Evolutionary conservation across 495 filamentous ascomycete genomes (phyloP), one percentile per base, ranked within the genome.

Genomic region (Podospora appendiculata): DNA sequence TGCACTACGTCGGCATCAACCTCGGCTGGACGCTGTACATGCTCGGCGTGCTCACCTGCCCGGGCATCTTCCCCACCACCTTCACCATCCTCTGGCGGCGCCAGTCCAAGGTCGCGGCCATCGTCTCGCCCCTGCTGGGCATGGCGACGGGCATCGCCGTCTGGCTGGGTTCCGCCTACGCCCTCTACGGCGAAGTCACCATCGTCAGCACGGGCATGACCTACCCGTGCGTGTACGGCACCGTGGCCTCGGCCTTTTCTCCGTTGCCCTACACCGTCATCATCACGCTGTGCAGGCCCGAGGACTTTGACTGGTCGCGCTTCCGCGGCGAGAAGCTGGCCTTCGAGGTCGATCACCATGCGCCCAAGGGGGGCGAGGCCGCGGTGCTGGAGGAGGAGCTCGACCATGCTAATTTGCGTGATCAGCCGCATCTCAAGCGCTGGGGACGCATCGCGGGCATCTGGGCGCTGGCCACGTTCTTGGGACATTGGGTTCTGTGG

Each of bases 181-280:
- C 73, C 47, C 52, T 83, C 58, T 79, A 69, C 53, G 85, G 85
- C 14, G 68, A 65, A 19, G 70, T 89, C 34, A 81, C 70, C 41
- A 82, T 89, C 46, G 65, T 62, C 18, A 81, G 72, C 32, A 86
- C 84, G 9, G 85, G 85, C 16, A 72, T 74, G 33, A 90, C 87
- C 63, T 83, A 86, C 63, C 87, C 88, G 43, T 90, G 89, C 86
- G 70, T 92, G 13, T 85, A 85, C 14, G 88, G 88, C 48, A 89
- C 89, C 48, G 52, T 66, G 16, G 48, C 83, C 12, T 84, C 87
- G 3, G 78, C 91, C 0, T 80, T 90, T 16, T 81, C 82, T n/a
- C 88, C 88, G 0, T 43, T 85, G 4, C 56, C 91, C 54, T 88
- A 90, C 68, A 47, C 47, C 32, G 25, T 45, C 32, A 35, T 54